Evolutionary conservation across 768 basidiomycete genomes (phyloP).

Genomic region (Mycena sanguinolenta): DNA sequence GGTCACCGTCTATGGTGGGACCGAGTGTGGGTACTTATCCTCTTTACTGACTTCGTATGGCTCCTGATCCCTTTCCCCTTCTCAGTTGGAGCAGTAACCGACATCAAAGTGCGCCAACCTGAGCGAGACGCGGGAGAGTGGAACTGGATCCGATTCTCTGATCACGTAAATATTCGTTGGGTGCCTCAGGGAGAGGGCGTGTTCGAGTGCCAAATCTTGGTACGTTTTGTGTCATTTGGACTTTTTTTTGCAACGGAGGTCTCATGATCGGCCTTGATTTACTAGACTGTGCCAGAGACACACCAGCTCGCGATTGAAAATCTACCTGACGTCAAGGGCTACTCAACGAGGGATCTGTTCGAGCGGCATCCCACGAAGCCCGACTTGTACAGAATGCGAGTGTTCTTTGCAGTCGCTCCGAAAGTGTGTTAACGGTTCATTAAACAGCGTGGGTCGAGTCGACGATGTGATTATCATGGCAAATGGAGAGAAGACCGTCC

Average conservation of each 20-base stretch:
- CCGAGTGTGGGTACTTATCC: not conserved
- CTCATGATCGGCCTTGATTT: not conserved
- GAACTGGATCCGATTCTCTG: not conserved
- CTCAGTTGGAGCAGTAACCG: not conserved
- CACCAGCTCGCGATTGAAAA: constrained; percentile 54
- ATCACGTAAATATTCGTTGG: not conserved
- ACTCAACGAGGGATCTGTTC: constrained; percentile 46
- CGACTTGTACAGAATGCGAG: constrained; percentile 45
- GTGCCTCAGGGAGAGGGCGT: not conserved
- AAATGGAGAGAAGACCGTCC: not conserved
- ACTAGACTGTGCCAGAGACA: constrained; percentile 42
- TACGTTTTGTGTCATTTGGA: not conserved
- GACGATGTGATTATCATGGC: constrained; percentile 1
- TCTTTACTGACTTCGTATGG: not conserved
- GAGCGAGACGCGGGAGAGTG: not conserved
- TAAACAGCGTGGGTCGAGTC: not conserved
- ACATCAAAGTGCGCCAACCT: not conserved
- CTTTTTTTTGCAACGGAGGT: no score
- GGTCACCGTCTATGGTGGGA: not conserved
- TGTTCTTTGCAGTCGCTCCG: not conserved
- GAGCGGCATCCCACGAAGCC: constrained; percentile 47
- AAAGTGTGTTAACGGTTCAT: not conserved
- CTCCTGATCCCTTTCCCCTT: not conserved
- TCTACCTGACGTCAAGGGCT: constrained; percentile 41
- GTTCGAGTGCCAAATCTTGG: not conserved